Percentiles rank a stretch among this genome's conserved stretches.
Conservation (phyloP, 495 filamentous ascomycete genomes). For the Aspergillus coremiiformis region DNA sequence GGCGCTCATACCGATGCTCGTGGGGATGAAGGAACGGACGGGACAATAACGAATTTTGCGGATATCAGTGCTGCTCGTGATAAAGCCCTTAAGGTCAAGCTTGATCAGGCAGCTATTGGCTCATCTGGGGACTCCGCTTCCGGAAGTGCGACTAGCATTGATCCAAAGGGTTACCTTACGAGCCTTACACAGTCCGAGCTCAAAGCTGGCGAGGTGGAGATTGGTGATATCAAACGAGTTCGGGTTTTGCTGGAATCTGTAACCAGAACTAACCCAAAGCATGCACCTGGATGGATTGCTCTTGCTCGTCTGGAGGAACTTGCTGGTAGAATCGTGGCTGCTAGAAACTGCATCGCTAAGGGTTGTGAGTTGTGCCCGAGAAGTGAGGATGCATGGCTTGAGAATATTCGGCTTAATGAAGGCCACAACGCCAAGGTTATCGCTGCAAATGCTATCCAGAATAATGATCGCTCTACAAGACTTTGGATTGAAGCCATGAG, state of each 20-base stretch:
- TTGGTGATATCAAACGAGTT: slow-evolving; percentile 95
- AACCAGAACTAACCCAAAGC: slow-evolving; percentile 89
- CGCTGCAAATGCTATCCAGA: slow-evolving; percentile 86
- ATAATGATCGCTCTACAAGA: slow-evolving; percentile 78
- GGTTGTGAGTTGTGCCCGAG: slow-evolving; percentile 88
- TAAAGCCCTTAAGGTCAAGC: slow-evolving; percentile 81
- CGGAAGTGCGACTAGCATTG: slow-evolving; percentile 85
- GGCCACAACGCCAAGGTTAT: slow-evolving; percentile 90
- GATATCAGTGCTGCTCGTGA: slow-evolving; percentile 93
- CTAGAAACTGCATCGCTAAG: slow-evolving; percentile 73
- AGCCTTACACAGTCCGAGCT: slow-evolving; percentile 73
- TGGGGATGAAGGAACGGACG: slow-evolving; percentile 53
- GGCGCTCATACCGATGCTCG: slow-evolving; percentile 45
- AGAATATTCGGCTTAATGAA: slow-evolving; percentile 88
- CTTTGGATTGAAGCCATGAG: slow-evolving; percentile 96
- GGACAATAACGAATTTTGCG: slow-evolving; percentile 96
- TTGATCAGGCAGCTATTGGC: slow-evolving; percentile 79
- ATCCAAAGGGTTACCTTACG: slow-evolving; percentile 92
- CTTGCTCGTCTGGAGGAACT: slow-evolving; percentile 87
- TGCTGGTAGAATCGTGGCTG: slow-evolving; percentile 81
- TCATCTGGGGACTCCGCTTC: slow-evolving; percentile 60
- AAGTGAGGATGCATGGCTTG: slow-evolving; percentile 91
- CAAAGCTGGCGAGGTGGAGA: slow-evolving; percentile 68
- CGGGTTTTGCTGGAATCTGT: slow-evolving; percentile 88
- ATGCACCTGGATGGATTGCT: slow-evolving; percentile 95